phyloP scores from a whole-genome alignment of 2,329 filamentous ascomycete genomes.

The Phyllosticta capitalensis region DNA sequence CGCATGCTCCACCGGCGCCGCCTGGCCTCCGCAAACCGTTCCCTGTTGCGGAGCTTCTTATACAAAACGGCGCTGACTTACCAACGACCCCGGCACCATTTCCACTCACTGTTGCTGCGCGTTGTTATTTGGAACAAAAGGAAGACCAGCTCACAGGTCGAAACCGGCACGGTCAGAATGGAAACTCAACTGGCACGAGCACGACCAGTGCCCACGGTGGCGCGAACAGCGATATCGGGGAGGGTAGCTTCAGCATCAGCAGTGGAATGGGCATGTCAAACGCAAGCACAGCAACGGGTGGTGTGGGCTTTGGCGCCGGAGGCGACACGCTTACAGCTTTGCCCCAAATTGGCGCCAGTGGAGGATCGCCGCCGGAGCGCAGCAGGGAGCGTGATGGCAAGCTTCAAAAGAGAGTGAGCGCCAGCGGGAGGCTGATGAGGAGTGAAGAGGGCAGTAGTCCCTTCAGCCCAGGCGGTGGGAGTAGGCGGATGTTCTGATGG shows the following conservation, averaged over 20 bases:
- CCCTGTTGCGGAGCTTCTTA: conserved; percentile 77
- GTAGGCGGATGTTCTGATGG: conserved; percentile 15
- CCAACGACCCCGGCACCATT: conserved; percentile 68
- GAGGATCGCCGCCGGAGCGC: conserved; percentile 29
- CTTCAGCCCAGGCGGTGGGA: conserved; percentile 10
- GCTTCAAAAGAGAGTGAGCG: conserved; percentile 32
- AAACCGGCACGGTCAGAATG: not conserved
- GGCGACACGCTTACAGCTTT: conserved; percentile 54
- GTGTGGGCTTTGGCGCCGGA: conserved; percentile 40
- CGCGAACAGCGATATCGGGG: not conserved
- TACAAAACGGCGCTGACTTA: conserved; percentile 90
- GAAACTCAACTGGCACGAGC: conserved; percentile 1
- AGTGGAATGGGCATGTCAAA: not conserved
- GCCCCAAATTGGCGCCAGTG: conserved; percentile 41
- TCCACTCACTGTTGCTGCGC: conserved; percentile 70
- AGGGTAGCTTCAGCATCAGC: not conserved
- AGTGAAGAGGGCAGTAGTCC: conserved; percentile 25
- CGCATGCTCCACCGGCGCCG: conserved; percentile 20
- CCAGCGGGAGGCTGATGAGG: conserved; percentile 33
- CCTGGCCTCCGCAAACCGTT: conserved; percentile 51
- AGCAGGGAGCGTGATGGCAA: conserved; percentile 27
- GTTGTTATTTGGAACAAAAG: conserved; percentile 77
- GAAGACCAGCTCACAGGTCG: conserved; percentile 35
- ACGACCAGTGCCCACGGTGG: not conserved
- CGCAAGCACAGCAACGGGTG: conserved; percentile 31